A percentile compares a stretch with the other conserved stretches of the same genome.
These are phyloP conservation scores for Hirsutella minnesotensis DNA, from an alignment of 2,329 filamentous ascomycete genomes.

Conservation along the genomic window DNA sequence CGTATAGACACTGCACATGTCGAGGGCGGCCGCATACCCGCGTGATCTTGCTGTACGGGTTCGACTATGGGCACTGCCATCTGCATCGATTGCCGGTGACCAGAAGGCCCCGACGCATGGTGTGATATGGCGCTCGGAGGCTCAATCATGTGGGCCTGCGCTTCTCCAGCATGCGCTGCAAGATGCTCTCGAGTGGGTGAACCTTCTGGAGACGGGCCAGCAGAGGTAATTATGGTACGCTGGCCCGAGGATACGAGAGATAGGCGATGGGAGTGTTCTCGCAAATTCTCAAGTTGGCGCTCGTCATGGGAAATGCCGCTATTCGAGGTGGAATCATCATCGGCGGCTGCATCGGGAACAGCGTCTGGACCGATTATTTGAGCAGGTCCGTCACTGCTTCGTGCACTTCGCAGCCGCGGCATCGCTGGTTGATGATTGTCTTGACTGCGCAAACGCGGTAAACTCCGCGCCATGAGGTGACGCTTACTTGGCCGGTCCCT, in stretches of 20 bases:
- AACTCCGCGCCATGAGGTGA: constrained; percentile 34
- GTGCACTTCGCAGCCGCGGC: neutral
- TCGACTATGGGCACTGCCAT: constrained; percentile 31
- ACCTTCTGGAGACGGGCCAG: constrained; percentile 42
- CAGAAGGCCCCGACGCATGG: constrained; percentile 34
- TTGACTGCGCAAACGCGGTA: constrained; percentile 24
- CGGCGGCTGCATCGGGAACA: constrained; percentile 29
- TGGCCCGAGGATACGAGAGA: constrained; percentile 51
- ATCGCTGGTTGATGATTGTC: neutral
- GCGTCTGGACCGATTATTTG: constrained; percentile 11
- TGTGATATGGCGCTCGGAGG: constrained; percentile 21
- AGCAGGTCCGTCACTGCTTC: constrained; percentile 6
- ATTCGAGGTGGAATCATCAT: constrained; percentile 45
- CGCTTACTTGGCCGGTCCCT: constrained; percentile 31
- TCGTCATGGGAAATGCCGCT: constrained; percentile 48
- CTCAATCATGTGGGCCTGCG: constrained; percentile 10
- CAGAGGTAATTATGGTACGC: constrained; percentile 46
- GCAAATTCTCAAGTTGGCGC: constrained; percentile 42
- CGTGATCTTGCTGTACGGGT: constrained; percentile 1
- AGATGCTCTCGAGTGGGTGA: constrained; percentile 45
- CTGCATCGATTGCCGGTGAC: constrained; percentile 41
- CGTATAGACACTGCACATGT: neutral
- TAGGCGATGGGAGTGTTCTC: constrained; percentile 43
- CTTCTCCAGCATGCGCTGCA: constrained; percentile 10
- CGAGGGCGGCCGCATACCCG: constrained; percentile 5